Evolutionary conservation across 192 early-diverging fungal species (phyloP), one percentile per base, ranked within the genome.

Genomic region (Backusella circina): DNA sequence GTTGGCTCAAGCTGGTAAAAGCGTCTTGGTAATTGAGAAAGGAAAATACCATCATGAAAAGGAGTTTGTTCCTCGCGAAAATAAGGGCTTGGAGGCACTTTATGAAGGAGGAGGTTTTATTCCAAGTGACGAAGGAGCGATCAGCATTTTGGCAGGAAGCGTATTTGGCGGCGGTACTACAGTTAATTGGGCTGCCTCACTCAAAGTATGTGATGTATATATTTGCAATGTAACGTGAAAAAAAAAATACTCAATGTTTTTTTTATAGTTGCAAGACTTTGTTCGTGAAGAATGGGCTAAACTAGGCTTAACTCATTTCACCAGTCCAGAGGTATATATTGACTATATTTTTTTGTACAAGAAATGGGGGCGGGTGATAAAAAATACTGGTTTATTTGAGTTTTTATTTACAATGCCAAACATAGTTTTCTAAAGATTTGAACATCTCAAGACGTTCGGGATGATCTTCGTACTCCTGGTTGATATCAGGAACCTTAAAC

Each of bases 101-200:
- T 91, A 88, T 67, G 93, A 95, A 68, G 35, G 54, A 16, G 77
- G 81, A 8, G 89, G 84, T 2, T 70, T 79, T 1, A 74, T 90
- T 39, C 21, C 82, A 5, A 80, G 82, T 18, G 75, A 85, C 6
- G 89, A 90, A 75, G 89, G 88, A 16, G 54, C 81, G 21, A 65
- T 94, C 4, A 77, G 71, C 9, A 72, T 92, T 15, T 66, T 89
- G 23, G 87, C 89, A 7, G 94, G 92, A 8, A 77, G 75, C 33
- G 88, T 90, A 16, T 92, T 89, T 82, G 93, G 93, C 35, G 93
- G 93, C 72, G 93, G 92, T 44, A 92, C 91, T 51, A 83, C 84
- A 12, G 79, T 93, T 67, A 92, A 93, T 79, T 93, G 92, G 91
- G 82, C 77, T 23, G 83, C 86, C 23, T 86, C 80, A 16, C 66